Evolutionary conservation across 1,284 basidiomycete genomes (phyloP).

Genomic region (Marasmius tenuissimus): DNA sequence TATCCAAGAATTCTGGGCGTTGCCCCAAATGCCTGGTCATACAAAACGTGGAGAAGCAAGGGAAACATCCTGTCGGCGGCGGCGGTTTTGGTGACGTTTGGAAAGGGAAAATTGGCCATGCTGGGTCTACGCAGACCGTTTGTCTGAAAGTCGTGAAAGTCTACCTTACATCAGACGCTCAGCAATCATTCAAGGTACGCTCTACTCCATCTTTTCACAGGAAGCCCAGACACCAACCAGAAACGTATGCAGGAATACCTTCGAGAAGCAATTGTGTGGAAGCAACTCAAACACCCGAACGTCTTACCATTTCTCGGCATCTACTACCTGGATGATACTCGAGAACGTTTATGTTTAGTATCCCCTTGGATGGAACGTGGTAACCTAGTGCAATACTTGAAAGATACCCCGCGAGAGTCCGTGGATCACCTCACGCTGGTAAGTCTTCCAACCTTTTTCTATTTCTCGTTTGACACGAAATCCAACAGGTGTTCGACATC

Average conservation of each 20-base stretch:
- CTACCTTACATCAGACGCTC: background rate
- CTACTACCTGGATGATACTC: background rate
- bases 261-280: background rate
- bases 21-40: background rate
- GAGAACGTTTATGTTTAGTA: background rate
- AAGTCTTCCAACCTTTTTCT: background rate
- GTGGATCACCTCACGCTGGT: background rate
- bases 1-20: background rate
- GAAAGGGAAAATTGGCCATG: background rate
- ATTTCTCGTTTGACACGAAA: background rate
- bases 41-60: background rate
- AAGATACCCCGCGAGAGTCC: background rate
- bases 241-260: background rate
- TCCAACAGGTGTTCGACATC: conserved; percentile 18
- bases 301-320: background rate
- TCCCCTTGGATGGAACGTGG: background rate
- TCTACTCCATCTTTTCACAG: no score
- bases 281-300: background rate
- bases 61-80: background rate
- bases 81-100: background rate
- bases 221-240: no score
- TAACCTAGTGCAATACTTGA: background rate
- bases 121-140: background rate
- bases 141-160: background rate
- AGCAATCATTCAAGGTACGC: background rate